Evolutionary conservation across 83 land plant species (phyloP).

Genomic region (Diphasiastrum complanatum): DNA sequence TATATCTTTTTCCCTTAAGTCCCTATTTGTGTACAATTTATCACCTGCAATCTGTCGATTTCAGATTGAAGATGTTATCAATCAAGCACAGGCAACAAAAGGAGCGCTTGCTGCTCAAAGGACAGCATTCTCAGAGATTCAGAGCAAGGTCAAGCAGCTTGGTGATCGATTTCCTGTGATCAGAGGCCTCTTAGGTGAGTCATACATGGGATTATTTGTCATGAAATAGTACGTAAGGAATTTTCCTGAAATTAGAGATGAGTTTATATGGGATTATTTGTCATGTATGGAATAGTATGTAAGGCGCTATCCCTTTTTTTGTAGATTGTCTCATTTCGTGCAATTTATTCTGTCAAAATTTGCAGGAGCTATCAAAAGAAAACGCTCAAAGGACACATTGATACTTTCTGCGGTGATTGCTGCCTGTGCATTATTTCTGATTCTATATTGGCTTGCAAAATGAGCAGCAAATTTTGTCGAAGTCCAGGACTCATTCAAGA

Average conservation of each 20-base stretch:
- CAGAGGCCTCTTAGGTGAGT: slow-evolving; percentile 84
- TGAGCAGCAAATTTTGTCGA: slow-evolving; percentile 7
- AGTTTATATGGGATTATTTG: not conserved
- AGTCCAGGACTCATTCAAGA: no score
- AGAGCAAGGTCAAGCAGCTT: slow-evolving; percentile 83
- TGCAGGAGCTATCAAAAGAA: slow-evolving; percentile 85
- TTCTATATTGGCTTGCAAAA: slow-evolving; percentile 88
- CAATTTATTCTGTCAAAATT: not conserved
- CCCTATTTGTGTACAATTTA: no score
- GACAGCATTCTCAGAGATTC: slow-evolving; percentile 70
- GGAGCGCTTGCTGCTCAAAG: slow-evolving; percentile 70
- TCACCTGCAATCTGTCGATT: no score
- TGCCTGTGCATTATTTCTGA: slow-evolving; percentile 81
- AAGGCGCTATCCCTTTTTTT: not conserved
- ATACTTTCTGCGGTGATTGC: slow-evolving; percentile 94
- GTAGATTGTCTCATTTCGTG: not conserved
- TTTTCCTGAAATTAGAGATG: not conserved
- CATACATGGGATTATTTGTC: no score
- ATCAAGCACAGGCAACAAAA: slow-evolving; percentile 90
- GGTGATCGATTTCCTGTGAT: slow-evolving; percentile 86
- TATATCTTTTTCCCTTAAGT: no score
- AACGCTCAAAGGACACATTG: slow-evolving; percentile 77
- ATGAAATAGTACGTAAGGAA: not conserved
- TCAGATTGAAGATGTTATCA: slow-evolving; percentile 94
- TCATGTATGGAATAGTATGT: not conserved